Evolutionary conservation across 768 basidiomycete genomes (phyloP), one percentile per base, ranked within the genome.

Genomic region (Gautieria morchelliformis): DNA sequence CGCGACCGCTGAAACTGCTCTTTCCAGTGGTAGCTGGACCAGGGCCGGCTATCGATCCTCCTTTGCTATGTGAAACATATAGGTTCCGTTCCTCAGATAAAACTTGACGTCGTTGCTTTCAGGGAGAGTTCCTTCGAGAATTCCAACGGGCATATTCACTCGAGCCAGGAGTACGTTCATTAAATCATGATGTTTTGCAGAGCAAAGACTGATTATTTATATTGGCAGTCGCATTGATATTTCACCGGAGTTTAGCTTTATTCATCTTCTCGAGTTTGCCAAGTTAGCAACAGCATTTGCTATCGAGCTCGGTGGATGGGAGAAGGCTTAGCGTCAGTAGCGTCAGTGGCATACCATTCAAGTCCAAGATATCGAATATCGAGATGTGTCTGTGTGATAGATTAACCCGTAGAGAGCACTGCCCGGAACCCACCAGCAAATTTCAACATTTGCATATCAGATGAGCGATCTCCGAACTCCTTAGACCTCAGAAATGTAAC

Each of bases 171-270:
- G 91, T 92, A 71, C 63, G 89, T 71, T 62, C 52, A 8, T 5
- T 53, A 58, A 42, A 49, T 46, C 58, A 41, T 59, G 30, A 56
- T 61, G 49, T 27, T 27, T 22, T 57, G 20, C 50, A 32, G 46
- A 41, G 45, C 56, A 52, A 15, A 10, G 19, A 19, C n/a, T 53
- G 63, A 59, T 64, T 64, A 59, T 44, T 49, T 10, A n/a, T 37
- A 54, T 56, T 39, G 45, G 37, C 64, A 91, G 89, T 67, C 87
- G 87, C 52, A 87, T 88, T 56, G 89, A 94, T 67, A 76, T 89
- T 59, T 90, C 90, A 11, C 74, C 81, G 20, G 93, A 95, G 69
- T 96, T 96, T 71, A 88, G 85, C 66, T 97, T 95, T 68, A 70
- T 74, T 5, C 93, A 97, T 68, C 91, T 94, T 89, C 82, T 73